Conservation (phyloP, 2,329 filamentous ascomycete species). For the Hirsutella rhossiliensis region DNA sequence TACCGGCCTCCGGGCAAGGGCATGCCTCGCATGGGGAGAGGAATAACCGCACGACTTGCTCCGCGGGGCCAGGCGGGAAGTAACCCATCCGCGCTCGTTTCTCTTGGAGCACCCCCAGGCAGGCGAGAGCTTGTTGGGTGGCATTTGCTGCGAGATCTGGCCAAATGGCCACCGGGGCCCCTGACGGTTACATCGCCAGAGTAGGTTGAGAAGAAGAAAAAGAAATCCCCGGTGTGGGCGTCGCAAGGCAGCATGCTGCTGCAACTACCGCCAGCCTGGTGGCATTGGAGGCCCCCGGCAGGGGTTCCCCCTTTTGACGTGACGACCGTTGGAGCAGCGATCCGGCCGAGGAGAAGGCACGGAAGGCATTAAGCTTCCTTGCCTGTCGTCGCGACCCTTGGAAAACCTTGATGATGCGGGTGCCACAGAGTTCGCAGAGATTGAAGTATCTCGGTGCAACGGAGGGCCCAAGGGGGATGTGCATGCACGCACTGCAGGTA, state of each 20-base stretch:
- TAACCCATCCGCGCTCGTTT: slow-evolving; percentile 7
- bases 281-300: neutral
- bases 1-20: neutral
- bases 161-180: slow-evolving; percentile 6
- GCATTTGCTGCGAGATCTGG: slow-evolving; percentile 8
- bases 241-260: slow-evolving; percentile 6
- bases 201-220: neutral
- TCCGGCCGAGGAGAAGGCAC: neutral
- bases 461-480: neutral
- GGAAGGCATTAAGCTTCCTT: neutral
- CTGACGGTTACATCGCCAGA: slow-evolving; percentile 14
- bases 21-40: neutral
- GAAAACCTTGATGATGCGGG: neutral
- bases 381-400: neutral
- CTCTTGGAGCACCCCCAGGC: neutral
- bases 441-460: neutral
- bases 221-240: slow-evolving; percentile 8
- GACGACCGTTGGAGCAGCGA: neutral
- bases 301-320: neutral
- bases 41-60: slow-evolving; percentile 4
- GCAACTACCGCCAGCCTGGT: slow-evolving; percentile 2
- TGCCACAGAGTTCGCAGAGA: neutral
- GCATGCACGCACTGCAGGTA: neutral
- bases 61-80: slow-evolving; percentile 10
- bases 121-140: slow-evolving; percentile 2